These are phyloP conservation scores for Geotrichum macrosporum DNA, from an alignment of 1,139 yeast species.

Conservation along the genomic window DNA sequence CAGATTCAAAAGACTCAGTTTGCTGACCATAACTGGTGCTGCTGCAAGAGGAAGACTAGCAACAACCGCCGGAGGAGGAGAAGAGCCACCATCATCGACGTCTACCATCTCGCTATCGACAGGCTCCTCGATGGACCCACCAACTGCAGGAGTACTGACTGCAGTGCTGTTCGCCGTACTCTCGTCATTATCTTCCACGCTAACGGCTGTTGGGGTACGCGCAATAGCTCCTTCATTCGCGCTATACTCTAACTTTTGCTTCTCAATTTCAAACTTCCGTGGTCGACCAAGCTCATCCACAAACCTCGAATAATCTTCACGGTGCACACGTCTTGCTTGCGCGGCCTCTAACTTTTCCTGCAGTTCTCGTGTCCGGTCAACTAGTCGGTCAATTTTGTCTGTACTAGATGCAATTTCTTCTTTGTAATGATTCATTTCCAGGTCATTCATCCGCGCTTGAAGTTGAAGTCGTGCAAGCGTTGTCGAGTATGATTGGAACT, in stretches of 20 bases:
- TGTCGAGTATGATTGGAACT: conserved; percentile 28
- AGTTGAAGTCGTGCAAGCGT: conserved; percentile 30
- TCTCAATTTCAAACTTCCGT: conserved; percentile 26
- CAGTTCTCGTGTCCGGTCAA: conserved; percentile 27
- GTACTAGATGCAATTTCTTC: conserved; percentile 24
- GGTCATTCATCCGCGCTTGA: conserved; percentile 29
- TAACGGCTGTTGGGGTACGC: background rate
- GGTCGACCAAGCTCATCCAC: conserved; percentile 30
- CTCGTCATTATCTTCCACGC: background rate
- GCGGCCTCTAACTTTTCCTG: conserved; percentile 29
- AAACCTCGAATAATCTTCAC: conserved; percentile 32
- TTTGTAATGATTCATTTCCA: conserved; percentile 28
- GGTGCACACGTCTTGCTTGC: conserved; percentile 28
- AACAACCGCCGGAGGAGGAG: too few species aligned
- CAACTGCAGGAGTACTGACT: too few species aligned
- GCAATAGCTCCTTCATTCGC: conserved; percentile 11
- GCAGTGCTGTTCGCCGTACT: background rate
- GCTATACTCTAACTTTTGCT: conserved; percentile 5
- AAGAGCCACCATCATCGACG: too few species aligned
- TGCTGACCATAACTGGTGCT: conserved; percentile 19
- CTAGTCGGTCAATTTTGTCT: conserved; percentile 23
- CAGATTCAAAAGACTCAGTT: conserved; percentile 28
- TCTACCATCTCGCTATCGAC: conserved; percentile 3
- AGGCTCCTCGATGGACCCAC: background rate
- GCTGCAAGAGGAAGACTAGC: too few species aligned